Evolutionary conservation across 2,329 filamentous ascomycete genomes (phyloP).

Genomic region (Xylariaceae sp.): DNA sequence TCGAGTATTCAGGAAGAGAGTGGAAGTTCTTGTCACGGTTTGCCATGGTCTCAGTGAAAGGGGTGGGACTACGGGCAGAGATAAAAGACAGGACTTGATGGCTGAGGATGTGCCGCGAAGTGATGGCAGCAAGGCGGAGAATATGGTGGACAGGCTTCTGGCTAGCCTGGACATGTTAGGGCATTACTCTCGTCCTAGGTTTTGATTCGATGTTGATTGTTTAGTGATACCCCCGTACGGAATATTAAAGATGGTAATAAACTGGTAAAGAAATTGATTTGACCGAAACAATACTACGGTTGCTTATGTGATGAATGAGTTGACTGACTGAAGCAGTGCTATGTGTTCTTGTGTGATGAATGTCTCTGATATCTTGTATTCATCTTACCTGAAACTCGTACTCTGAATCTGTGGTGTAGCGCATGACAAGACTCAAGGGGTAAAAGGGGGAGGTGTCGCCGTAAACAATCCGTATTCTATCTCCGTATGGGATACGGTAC

Average conservation of each 20-base stretch:
- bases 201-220: conserved; percentile 13
- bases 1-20: conserved; percentile 61
- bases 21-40: conserved; percentile 68
- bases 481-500: too few relatives aligned
- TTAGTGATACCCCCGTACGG: conserved; percentile 23
- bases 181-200: conserved; percentile 48
- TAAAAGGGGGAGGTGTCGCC: background rate
- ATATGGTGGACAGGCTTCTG: conserved; percentile 63
- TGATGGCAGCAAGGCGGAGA: conserved; percentile 41
- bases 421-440: background rate
- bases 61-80: conserved; percentile 42
- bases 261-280: background rate
- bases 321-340: too few relatives aligned
- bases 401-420: background rate
- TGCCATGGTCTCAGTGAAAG: conserved; percentile 64
- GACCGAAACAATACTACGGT: too few relatives aligned
- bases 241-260: background rate
- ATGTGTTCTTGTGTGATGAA: too few relatives aligned
- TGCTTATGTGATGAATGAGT: too few relatives aligned
- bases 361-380: too few relatives aligned
- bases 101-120: conserved; percentile 35
- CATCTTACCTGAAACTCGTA: too few relatives aligned
- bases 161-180: conserved; percentile 65
- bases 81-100: conserved; percentile 24
- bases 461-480: background rate